Evolutionary conservation across 1,284 basidiomycete species (phyloP).

Genomic region (Boletellus deceptivus): DNA sequence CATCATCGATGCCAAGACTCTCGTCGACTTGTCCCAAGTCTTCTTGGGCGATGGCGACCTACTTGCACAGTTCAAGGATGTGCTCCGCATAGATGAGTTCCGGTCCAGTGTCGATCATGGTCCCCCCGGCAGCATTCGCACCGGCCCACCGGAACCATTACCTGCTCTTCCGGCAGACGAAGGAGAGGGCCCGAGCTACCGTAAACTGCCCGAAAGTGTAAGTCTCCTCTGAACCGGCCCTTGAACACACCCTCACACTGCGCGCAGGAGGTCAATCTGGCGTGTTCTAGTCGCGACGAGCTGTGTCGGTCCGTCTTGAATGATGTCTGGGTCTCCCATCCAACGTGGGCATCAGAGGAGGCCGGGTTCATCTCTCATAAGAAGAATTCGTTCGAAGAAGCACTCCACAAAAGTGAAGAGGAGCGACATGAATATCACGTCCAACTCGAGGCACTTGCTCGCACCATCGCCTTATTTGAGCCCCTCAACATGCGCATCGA

Average conservation of each 20-base stretch:
- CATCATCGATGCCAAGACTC: slow-evolving; percentile 82
- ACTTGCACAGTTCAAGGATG: slow-evolving; percentile 82
- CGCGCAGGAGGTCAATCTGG: slow-evolving; percentile 79
- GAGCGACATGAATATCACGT: slow-evolving; percentile 99
- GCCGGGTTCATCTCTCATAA: slow-evolving; percentile 93
- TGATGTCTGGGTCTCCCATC: slow-evolving; percentile 96
- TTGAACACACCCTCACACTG: slow-evolving; percentile 10
- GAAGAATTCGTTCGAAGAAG: slow-evolving; percentile 97
- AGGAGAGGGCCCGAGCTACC: slow-evolving; percentile 86
- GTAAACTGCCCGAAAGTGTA: slow-evolving; percentile 83
- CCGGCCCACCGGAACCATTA: slow-evolving; percentile 63
- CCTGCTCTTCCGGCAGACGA: slow-evolving; percentile 71
- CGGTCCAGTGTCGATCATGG: slow-evolving; percentile 69
- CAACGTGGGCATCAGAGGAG: slow-evolving; percentile 97
- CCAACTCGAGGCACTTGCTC: slow-evolving; percentile 88
- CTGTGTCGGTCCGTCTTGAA: slow-evolving; percentile 97
- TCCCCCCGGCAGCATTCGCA: slow-evolving; percentile 74
- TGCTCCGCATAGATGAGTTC: slow-evolving; percentile 78
- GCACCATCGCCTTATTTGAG: slow-evolving; percentile 92
- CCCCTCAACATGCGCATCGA: slow-evolving; percentile 86
- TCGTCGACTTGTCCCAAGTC: slow-evolving; percentile 77
- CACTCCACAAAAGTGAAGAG: slow-evolving; percentile 95
- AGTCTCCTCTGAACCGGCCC: slow-evolving; percentile 17
- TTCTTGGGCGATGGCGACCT: slow-evolving; percentile 85
- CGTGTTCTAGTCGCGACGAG: slow-evolving; percentile 93